Percentiles rank a stretch among this genome's conserved stretches.
Evolutionary conservation across 140 eudicot species (phyloP).

Genomic region (Cichorium intybus): DNA sequence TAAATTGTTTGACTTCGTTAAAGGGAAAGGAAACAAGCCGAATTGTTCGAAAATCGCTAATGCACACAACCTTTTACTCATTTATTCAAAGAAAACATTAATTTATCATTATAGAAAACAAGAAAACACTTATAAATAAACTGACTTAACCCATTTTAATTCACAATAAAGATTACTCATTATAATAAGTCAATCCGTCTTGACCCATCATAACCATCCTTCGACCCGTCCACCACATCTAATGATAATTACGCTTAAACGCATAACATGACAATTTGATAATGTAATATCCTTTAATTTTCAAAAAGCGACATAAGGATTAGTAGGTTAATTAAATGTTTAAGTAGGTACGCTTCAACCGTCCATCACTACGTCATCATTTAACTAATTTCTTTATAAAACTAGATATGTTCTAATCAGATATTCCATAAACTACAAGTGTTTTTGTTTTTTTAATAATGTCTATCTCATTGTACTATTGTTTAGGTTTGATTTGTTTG

Average conservation of each 20-base stretch:
- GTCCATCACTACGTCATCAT: neutral
- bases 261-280: neutral
- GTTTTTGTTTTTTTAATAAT: neutral
- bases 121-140: no score
- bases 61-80: no score
- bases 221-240: no score
- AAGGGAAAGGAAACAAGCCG: no score
- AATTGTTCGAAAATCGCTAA: no score
- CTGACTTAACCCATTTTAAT: no score
- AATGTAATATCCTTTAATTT: neutral
- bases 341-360: slow-evolving; percentile 7
- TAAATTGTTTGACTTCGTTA: no score
- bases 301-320: neutral
- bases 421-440: neutral
- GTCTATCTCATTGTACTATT: neutral
- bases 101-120: no score
- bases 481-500: neutral
- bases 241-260: neutral
- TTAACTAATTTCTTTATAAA: neutral
- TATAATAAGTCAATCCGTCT: no score
- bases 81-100: no score
- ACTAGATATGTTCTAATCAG: neutral
- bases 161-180: no score
- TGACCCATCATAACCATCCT: neutral
- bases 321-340: neutral